These are phyloP conservation scores for Trichoderma asperelloides DNA, from an alignment of 495 filamentous ascomycete genomes.

Conservation along the genomic window DNA sequence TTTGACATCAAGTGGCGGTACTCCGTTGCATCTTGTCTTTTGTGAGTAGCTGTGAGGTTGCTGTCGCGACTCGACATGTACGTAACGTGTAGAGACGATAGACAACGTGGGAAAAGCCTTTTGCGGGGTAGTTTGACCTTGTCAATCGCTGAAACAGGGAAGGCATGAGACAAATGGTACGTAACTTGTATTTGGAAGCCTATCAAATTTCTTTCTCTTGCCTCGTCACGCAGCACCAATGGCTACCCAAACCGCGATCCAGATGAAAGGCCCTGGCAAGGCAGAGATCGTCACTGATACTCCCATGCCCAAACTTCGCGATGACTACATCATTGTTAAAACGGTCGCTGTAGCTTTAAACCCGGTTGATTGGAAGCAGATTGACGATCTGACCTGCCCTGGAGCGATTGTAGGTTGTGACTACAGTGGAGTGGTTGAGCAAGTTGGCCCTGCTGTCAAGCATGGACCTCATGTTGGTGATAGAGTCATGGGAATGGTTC, in stretches of 20 bases:
- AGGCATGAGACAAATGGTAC: neutral
- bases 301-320: conserved; percentile 32
- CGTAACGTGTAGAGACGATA: neutral
- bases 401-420: conserved; percentile 32
- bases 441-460: conserved; percentile 25
- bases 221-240: neutral
- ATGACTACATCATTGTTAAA: conserved; percentile 45
- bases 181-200: neutral
- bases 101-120: neutral
- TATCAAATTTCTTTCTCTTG: neutral
- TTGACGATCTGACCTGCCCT: conserved; percentile 19
- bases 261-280: conserved; percentile 12
- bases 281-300: conserved; percentile 17
- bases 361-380: conserved; percentile 52
- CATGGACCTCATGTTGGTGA: conserved; percentile 20
- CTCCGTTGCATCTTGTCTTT: neutral
- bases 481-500: conserved; percentile 33
- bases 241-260: neutral
- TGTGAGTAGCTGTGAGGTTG: neutral
- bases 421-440: conserved; percentile 33
- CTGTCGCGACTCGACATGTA: neutral
- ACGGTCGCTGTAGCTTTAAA: conserved; percentile 46
- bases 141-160: neutral
- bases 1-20: neutral
- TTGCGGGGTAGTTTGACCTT: neutral